Percentiles rank a stretch among this genome's conserved stretches.
phyloP scores from a whole-genome alignment of 257 asterid species.

The Solanum pennellii region DNA sequence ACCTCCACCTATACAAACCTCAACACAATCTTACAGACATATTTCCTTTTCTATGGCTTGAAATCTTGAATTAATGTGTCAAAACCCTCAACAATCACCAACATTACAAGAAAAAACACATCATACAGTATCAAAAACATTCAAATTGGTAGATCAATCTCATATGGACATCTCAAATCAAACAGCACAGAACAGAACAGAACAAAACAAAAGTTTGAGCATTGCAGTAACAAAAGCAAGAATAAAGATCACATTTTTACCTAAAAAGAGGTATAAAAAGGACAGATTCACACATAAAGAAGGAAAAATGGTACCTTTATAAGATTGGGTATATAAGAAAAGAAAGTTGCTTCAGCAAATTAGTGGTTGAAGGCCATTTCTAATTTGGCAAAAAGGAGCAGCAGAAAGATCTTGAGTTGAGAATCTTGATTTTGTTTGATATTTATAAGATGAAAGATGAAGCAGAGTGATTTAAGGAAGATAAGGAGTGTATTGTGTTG shows the following conservation, averaged over 20 bases:
- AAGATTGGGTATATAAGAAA: background rate
- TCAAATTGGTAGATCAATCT: background rate
- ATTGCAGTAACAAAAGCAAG: background rate
- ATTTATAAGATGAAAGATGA: background rate
- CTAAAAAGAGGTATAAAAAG: too few species aligned
- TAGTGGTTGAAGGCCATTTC: background rate
- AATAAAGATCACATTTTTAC: background rate
- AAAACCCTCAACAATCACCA: background rate
- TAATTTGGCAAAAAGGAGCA: background rate
- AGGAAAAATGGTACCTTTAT: background rate
- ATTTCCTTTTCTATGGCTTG: background rate
- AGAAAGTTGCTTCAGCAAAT: background rate
- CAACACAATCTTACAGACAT: background rate
- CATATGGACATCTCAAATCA: background rate
- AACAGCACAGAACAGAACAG: background rate
- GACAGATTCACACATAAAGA: background rate
- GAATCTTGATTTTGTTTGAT: background rate
- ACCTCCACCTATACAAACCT: background rate
- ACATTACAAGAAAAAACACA: background rate
- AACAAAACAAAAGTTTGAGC: background rate
- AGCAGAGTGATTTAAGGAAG: background rate
- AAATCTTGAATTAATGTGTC: background rate
- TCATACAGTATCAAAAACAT: background rate
- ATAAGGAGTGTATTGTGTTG: background rate
- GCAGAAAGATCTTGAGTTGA: background rate